Conservation (phyloP, 495 filamentous ascomycete species). For the Penicillium turbatum region DNA sequence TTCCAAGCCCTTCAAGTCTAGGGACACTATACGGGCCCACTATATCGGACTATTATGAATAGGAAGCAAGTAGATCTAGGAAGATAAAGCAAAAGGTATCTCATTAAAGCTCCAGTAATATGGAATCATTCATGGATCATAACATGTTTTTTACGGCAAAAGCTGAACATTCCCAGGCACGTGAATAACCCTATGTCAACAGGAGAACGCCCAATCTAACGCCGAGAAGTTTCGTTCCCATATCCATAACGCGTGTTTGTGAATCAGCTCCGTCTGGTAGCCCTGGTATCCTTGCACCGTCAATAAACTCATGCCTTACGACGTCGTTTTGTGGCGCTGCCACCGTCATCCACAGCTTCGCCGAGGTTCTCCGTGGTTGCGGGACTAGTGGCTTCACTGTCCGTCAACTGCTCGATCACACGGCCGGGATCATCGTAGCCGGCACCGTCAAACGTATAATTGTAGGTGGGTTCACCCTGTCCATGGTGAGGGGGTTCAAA, state of each 20-base stretch:
- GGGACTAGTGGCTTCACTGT: constrained; percentile 47
- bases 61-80: background rate
- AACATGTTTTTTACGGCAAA: constrained; percentile 1
- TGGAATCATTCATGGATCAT: constrained; percentile 5
- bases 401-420: constrained; percentile 43
- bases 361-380: constrained; percentile 22
- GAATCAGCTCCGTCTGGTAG: background rate
- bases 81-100: constrained; percentile 5
- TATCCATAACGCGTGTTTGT: background rate
- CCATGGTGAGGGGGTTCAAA: constrained; percentile 31
- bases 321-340: constrained; percentile 36
- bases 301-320: constrained; percentile 28
- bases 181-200: background rate
- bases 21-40: no score
- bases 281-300: background rate
- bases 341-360: constrained; percentile 16
- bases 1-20: no score
- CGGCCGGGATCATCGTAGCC: constrained; percentile 32
- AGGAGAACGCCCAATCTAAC: constrained; percentile 3
- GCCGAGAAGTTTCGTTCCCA: background rate
- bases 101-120: background rate
- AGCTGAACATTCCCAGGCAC: background rate
- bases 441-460: constrained; percentile 29
- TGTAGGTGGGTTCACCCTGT: constrained; percentile 24
- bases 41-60: no score